Evolutionary conservation across 2,329 filamentous ascomycete genomes (phyloP), one percentile per base, ranked within the genome.

Genomic region (Dactylellina haptotyla): DNA sequence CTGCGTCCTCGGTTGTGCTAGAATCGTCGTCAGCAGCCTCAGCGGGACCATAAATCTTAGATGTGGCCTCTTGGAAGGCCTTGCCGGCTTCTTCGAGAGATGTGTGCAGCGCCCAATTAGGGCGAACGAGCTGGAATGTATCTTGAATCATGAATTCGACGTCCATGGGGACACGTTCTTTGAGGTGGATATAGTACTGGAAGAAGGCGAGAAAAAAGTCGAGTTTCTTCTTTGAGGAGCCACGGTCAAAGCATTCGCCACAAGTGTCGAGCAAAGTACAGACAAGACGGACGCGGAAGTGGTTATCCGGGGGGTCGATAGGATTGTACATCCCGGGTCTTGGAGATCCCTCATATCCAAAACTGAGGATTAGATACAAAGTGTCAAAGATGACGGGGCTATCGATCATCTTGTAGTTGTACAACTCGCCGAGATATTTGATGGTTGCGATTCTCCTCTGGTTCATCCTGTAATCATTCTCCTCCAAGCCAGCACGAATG

Each of bases 151-250:
- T 89, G 80, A 99, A 99, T 69, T 99, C 95, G 50, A 98, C 91
- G 76, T 99, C 95, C 92, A 99, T 96, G 0, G 96, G 95, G 39
- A 97, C 82, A 0, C 90, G 85, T 18, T 94, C 88, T 81, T 99
- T 99, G 18, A 91, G 93, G 78, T 90, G 89, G 77, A 98, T 90
- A 81, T 99, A 99, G 81, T 97, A 98, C 84, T 96, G 93, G 78
- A 99, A 92, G 82, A 98, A 98, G 0, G 90, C 94, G 73, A 99
- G 84, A 81, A 98, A 99, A 81, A 97, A 98, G 79, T 99, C 95
- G 8, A 99, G 86, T 82, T 98, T 99, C 84, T 98, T 98, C 81
- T 93, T 96, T 1, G 93, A 91, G 45, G 90, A 88, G 5, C 96
- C 95, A 78, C 94, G 90, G 80, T 95, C 95, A 78, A 97, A 99